Conservation (phyloP, 2,329 filamentous ascomycete genomes). For the Fusarium poae region DNA sequence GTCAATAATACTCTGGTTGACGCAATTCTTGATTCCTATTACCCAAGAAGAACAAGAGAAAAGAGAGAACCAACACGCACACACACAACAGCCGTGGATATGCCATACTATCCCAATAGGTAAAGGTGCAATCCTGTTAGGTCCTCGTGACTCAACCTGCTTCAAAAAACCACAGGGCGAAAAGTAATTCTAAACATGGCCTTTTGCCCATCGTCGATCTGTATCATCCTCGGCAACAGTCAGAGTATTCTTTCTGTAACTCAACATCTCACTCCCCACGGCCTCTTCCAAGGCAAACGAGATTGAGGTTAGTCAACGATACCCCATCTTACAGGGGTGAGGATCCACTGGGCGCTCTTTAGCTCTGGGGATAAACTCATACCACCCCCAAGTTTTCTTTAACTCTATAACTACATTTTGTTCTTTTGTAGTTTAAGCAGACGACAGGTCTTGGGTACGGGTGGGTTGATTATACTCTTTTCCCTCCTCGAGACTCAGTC, state of each 20-base stretch:
- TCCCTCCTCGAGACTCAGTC: not conserved
- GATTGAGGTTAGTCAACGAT: conserved; percentile 44
- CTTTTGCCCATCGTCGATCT: conserved; percentile 23
- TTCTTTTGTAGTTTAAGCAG: conserved; percentile 21
- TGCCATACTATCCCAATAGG: not conserved
- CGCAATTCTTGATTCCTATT: conserved; percentile 8
- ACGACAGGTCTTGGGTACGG: conserved; percentile 18
- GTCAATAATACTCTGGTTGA: not conserved
- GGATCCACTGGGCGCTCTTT: conserved; percentile 9
- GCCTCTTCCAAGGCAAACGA: conserved; percentile 43
- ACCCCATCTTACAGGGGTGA: conserved; percentile 23
- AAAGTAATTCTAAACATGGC: conserved; percentile 33
- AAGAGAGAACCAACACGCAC: not conserved
- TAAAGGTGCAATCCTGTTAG: conserved; percentile 14
- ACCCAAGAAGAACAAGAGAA: conserved; percentile 24
- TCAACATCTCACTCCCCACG: conserved; percentile 33
- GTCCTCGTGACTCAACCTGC: conserved; percentile 24
- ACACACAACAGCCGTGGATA: conserved; percentile 4
- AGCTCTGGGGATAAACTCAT: conserved; percentile 42
- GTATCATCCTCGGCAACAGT: conserved; percentile 8
- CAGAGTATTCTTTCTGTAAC: conserved; percentile 1
- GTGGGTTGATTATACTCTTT: conserved; percentile 21
- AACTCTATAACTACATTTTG: conserved; percentile 18
- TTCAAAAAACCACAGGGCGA: conserved; percentile 36
- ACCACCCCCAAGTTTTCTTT: conserved; percentile 34